Conservation (phyloP, 2,329 filamentous ascomycete species). For the Claviceps monticola region DNA sequence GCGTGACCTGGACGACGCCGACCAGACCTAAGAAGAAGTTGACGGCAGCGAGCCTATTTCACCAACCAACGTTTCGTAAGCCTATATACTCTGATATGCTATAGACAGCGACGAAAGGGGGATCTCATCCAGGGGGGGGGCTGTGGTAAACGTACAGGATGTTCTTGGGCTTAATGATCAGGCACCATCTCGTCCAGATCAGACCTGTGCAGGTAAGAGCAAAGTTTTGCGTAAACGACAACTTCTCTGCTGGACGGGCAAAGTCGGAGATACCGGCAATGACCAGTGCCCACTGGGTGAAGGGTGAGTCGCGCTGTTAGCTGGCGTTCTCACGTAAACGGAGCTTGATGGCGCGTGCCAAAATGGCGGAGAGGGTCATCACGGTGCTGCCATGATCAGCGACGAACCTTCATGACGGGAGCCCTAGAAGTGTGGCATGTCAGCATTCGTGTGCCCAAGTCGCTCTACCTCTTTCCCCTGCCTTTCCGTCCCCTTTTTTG, state of each 20-base stretch:
- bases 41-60: constrained; percentile 68
- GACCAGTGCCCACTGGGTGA: constrained; percentile 72
- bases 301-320: constrained; percentile 1
- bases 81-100: too few relatives aligned
- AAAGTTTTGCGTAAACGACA: constrained; percentile 83
- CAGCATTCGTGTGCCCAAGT: background rate
- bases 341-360: background rate
- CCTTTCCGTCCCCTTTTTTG: background rate
- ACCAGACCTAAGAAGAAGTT: constrained; percentile 96
- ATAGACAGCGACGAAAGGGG: background rate
- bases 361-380: background rate
- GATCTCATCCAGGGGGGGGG: background rate
- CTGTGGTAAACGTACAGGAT: constrained; percentile 47
- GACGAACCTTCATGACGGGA: constrained; percentile 66
- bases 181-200: constrained; percentile 98
- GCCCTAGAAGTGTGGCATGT: constrained; percentile 42
- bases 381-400: background rate
- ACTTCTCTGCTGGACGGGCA: constrained; percentile 76
- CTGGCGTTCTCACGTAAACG: constrained; percentile 2
- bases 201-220: constrained; percentile 81
- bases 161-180: constrained; percentile 92
- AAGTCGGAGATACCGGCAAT: constrained; percentile 87
- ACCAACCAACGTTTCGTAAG: background rate
- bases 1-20: constrained; percentile 65
- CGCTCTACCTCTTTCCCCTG: background rate